phyloP scores from a whole-genome alignment of 192 early-diverging fungal genomes.

The Spizellomyces punctatus region DNA sequence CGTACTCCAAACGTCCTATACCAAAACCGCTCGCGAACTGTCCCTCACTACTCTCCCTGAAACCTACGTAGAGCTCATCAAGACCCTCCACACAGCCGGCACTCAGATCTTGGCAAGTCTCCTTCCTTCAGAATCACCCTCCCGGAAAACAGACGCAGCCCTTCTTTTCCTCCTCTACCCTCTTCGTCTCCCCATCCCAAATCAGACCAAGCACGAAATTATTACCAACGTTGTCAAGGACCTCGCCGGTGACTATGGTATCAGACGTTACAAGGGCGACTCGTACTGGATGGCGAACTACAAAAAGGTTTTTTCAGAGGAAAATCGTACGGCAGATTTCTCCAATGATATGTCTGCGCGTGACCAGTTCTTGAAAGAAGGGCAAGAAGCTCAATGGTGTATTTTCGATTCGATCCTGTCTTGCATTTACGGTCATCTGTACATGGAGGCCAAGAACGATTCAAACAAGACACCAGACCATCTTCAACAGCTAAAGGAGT shows the following conservation, averaged over 20 bases:
- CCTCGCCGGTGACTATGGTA: constrained; percentile 38
- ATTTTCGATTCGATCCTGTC: constrained; percentile 45
- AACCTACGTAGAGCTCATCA: constrained; percentile 11
- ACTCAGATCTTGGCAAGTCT: constrained; percentile 12
- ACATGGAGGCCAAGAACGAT: constrained; percentile 10
- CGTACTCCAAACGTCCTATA: constrained; percentile 22
- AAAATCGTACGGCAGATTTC: constrained; percentile 42
- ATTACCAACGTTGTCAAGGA: constrained; percentile 28
- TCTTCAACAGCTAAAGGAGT: not conserved
- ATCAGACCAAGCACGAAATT: constrained; percentile 13
- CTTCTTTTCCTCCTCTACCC: constrained; percentile 42
- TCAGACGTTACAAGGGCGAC: constrained; percentile 37
- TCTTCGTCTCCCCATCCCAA: constrained; percentile 22
- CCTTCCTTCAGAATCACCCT: constrained; percentile 35
- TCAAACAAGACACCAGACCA: not conserved
- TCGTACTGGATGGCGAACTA: constrained; percentile 49
- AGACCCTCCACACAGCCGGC: constrained; percentile 13
- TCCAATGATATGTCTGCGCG: constrained; percentile 36
- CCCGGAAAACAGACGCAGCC: constrained; percentile 34
- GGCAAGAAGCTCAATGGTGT: constrained; percentile 44
- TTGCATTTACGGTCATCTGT: constrained; percentile 28
- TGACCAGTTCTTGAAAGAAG: constrained; percentile 31
- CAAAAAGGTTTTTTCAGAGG: constrained; percentile 35
- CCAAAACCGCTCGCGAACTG: not conserved
- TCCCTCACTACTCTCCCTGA: not conserved